Percentiles rank a stretch among this genome's conserved stretches.
phyloP scores from a whole-genome alignment of 768 basidiomycete genomes.

The Rubroboletus satanas region DNA sequence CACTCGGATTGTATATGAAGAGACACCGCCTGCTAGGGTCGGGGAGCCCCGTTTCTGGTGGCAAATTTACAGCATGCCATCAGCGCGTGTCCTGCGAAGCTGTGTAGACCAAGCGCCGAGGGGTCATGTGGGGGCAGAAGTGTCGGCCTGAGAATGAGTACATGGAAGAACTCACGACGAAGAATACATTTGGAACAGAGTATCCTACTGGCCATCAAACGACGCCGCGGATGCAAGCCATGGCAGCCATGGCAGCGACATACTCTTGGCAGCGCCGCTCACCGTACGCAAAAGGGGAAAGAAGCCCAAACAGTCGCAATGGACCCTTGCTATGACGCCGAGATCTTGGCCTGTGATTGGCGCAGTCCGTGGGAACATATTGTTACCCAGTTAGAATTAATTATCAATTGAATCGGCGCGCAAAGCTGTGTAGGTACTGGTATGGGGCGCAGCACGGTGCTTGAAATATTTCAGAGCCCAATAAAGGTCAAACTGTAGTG shows the following conservation, averaged over 20 bases:
- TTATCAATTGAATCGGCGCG: too few species aligned
- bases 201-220: not conserved
- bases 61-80: conserved; percentile 7
- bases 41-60: conserved; percentile 7
- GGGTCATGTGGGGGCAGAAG: not conserved
- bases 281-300: not conserved
- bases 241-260: not conserved
- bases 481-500: too few species aligned
- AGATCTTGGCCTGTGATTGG: too few species aligned
- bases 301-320: not conserved
- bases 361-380: too few species aligned
- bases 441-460: too few species aligned
- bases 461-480: too few species aligned
- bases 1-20: not conserved
- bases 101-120: not conserved
- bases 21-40: not conserved
- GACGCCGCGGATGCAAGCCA: not conserved
- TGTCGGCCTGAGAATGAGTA: not conserved
- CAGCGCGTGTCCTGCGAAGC: not conserved
- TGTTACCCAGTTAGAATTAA: too few species aligned
- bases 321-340: too few species aligned
- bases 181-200: not conserved
- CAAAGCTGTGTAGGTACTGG: too few species aligned
- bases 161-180: not conserved
- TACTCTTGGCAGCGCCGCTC: not conserved